phyloP scores from a whole-genome alignment of 768 basidiomycete species.

The Paxillus involutus region DNA sequence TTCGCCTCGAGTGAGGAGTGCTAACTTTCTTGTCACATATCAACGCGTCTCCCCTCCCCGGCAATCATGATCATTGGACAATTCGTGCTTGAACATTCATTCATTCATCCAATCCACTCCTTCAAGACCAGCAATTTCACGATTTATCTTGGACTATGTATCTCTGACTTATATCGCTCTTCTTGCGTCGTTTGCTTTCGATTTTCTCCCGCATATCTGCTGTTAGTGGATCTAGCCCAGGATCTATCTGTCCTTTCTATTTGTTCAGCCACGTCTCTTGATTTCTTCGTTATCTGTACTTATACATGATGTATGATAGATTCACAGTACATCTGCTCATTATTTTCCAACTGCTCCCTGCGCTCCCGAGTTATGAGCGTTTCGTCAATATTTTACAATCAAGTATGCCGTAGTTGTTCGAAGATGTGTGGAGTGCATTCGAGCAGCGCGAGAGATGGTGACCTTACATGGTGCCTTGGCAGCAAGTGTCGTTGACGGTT shows the following conservation, averaged over 20 bases:
- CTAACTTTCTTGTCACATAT: conserved; percentile 2
- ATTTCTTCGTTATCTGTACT: conserved; percentile 28
- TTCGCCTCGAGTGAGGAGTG: conserved; percentile 10
- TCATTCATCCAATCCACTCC: conserved; percentile 1
- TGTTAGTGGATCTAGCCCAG: conserved; percentile 6
- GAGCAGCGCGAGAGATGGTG: no score
- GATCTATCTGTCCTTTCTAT: conserved; percentile 1
- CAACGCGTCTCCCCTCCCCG: not conserved
- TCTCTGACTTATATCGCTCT: conserved; percentile 29
- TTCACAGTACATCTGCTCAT: conserved; percentile 5
- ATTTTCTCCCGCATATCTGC: conserved; percentile 13
- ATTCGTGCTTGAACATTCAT: conserved; percentile 6
- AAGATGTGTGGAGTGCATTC: no score
- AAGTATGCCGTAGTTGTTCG: no score
- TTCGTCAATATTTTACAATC: no score
- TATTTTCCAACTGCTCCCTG: not conserved
- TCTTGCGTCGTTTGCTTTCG: conserved; percentile 27
- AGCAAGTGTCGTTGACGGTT: no score
- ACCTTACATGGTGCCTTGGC: no score
- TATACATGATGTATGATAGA: conserved; percentile 27
- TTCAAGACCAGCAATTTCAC: conserved; percentile 7
- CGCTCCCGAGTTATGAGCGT: not conserved
- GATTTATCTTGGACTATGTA: conserved; percentile 25
- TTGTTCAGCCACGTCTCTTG: conserved; percentile 11
- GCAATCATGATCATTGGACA: conserved; percentile 4